phyloP scores from a whole-genome alignment of 106 monocot species.

The Dendrobium huoshanense region DNA sequence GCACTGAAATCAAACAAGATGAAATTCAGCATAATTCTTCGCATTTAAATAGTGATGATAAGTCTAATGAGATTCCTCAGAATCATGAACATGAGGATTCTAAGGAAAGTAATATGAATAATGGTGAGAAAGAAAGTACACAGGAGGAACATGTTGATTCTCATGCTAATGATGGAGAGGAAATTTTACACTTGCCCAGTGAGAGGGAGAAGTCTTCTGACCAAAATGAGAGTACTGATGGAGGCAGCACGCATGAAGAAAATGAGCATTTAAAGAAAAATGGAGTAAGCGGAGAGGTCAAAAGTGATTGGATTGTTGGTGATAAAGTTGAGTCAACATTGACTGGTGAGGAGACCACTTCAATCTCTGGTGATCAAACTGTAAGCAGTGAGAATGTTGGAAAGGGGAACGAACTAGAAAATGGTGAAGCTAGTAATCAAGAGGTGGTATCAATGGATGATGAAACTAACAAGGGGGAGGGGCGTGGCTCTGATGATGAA shows the following conservation, averaged over 20 bases:
- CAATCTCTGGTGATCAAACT: neutral
- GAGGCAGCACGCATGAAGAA: neutral
- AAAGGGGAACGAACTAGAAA: neutral
- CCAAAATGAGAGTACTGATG: neutral
- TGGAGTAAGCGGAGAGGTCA: neutral
- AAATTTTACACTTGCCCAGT: neutral
- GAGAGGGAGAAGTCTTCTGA: neutral
- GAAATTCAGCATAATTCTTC: neutral
- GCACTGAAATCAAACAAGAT: conserved; percentile 2
- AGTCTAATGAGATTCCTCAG: neutral
- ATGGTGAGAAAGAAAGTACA: neutral
- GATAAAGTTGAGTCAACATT: neutral
- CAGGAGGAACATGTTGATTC: neutral
- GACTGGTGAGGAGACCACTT: neutral
- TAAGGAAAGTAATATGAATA: neutral
- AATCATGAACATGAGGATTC: neutral
- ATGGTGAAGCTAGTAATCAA: neutral
- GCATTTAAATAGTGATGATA: neutral
- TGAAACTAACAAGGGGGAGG: neutral
- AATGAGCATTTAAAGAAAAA: neutral
- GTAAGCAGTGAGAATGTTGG: neutral
- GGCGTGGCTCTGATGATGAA: neutral
- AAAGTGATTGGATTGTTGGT: neutral
- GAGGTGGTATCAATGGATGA: neutral
- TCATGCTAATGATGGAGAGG: conserved; percentile 2